Evolutionary conservation across 345 rosid genomes (phyloP), one percentile per base, ranked within the genome.

Genomic region (Rubroshorea leprosula): DNA sequence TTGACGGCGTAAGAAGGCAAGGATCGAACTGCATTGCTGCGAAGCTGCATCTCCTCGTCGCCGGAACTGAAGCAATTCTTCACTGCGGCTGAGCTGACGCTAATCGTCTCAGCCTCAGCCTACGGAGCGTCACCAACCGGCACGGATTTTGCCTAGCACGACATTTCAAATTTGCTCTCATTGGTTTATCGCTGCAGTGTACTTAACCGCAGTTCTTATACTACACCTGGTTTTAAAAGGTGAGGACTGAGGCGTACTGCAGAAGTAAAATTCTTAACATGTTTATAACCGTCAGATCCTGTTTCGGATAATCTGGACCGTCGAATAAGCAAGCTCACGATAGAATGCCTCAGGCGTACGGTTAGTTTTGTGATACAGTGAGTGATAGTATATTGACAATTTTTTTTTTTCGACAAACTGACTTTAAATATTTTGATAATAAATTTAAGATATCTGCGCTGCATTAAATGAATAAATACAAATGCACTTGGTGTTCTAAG

Each of bases 1-100:
- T 76, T 70, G 25, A 80, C 88, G 61, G 78, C 85, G 63, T 65
- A 58, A 23, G 72, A 45, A 55, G 86, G 86, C 62, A 83, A 60
- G 43, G 89, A 78, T 25, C 65, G 83, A 64, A 81, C 76, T 62
- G 71, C 72, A 67, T 74, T 76, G 26, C 59, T 54, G 23, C 81
- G 76, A 60, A 69, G 65, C 64, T 49, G 72, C 55, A 52, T 49
- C 72, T 65, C 75, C 57, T 27, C 55, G 25, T 64, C 74, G 44
- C 18, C 54, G 51, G 26, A 18, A 20, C 49, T 7, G 49, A 19
- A 23, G 41, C 5, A 13, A 23, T 47, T 10, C 9, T 59, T 54
- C 17, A 1, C 18, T 41, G 27, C 45, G 17, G 65, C 18, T 19
- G 68, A 55, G 44, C 44, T 20, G n/a, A n/a, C n/a, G n/a, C n/a